phyloP scores from a whole-genome alignment of 352 stramenopile species.

The Phytophthora constricta region DNA sequence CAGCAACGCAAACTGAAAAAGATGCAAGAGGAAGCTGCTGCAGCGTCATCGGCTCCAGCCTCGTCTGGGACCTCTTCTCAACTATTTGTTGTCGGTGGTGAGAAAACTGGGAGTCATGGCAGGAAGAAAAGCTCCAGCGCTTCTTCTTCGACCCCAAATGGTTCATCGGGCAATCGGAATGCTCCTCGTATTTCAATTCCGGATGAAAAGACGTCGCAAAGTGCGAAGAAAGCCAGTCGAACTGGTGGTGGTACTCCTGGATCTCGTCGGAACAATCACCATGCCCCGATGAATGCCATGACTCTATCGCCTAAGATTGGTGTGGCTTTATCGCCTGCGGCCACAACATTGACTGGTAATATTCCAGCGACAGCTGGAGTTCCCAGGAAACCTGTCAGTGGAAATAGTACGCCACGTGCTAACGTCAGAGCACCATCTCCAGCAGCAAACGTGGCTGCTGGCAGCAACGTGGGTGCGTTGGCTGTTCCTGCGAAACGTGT shows the following conservation, averaged over 20 bases:
- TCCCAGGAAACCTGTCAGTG: slow-evolving; percentile 19
- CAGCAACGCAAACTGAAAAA: slow-evolving; percentile 79
- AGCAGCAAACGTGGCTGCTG: slow-evolving; percentile 26
- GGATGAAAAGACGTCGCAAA: slow-evolving; percentile 49
- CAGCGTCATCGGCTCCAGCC: slow-evolving; percentile 1
- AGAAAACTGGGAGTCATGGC: slow-evolving; percentile 28
- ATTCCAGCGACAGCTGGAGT: slow-evolving; percentile 4
- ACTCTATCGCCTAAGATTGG: slow-evolving; percentile 25
- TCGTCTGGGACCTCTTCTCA: slow-evolving; percentile 15
- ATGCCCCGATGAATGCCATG: slow-evolving; percentile 12
- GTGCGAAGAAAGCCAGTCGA: slow-evolving; percentile 53
- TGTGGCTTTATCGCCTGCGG: slow-evolving; percentile 3
- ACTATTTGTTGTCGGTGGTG: slow-evolving; percentile 15
- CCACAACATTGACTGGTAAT: background rate
- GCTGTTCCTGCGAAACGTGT: slow-evolving; percentile 68
- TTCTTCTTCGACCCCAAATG: slow-evolving; percentile 18
- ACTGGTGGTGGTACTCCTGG: slow-evolving; percentile 33
- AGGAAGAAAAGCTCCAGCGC: slow-evolving; percentile 36
- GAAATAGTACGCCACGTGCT: slow-evolving; percentile 16
- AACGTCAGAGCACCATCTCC: slow-evolving; percentile 27
- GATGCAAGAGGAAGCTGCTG: slow-evolving; percentile 47
- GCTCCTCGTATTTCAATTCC: slow-evolving; percentile 36
- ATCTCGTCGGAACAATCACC: slow-evolving; percentile 39
- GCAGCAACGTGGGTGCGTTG: slow-evolving; percentile 17
- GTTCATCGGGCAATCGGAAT: slow-evolving; percentile 15